Evolutionary conservation across 495 filamentous ascomycete species (phyloP), one percentile per base, ranked within the genome.

Genomic region (Neurospora sp.): DNA sequence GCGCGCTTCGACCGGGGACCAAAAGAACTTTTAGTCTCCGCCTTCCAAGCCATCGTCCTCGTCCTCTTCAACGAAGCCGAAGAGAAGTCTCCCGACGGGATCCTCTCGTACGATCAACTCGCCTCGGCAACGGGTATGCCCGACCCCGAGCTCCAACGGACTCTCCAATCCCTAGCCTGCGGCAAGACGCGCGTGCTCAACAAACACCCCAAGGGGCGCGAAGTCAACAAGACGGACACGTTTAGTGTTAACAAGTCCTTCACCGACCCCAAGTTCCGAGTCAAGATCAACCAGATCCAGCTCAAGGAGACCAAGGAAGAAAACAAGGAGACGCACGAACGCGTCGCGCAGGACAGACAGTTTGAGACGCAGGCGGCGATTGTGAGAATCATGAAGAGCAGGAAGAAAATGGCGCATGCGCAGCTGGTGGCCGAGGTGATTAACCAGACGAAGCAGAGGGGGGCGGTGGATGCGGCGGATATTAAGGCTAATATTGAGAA

Each of bases 281-380:
- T 99, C 82, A 98, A 99, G 85, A 97, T 98, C 85, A 99, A 98
- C 82, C 93, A 96, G 81, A 93, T 99, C 73, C 96, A 99, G 82
- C 87, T 98, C 68, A 95, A 94, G 80, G 96, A 98, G 83, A 98
- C 96, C 2, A 84, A 82, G 70, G 83, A 86, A 75, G 96, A 99
- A 84, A 97, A 97, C 80, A 91, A 94, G 80, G 92, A 91, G 76
- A 98, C 94, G 3, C 93, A 98, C 79, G 91, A 97, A 81, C 86
- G 92, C 5, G 94, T 98, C 0, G 91, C 91, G 3, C 91, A 91
- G 39, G 96, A 99, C 77, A 85, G 96, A 35, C 92, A 97, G 77
- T 97, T 93, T 75, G 96, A 99, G 85, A 97, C 93, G 0, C 96
- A 99, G 80, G 96, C 96, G 16, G 96, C 96, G 1, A 95, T 99